phyloP scores from a whole-genome alignment of 2,329 filamentous ascomycete species.

The Arthrocladium fulminans region DNA sequence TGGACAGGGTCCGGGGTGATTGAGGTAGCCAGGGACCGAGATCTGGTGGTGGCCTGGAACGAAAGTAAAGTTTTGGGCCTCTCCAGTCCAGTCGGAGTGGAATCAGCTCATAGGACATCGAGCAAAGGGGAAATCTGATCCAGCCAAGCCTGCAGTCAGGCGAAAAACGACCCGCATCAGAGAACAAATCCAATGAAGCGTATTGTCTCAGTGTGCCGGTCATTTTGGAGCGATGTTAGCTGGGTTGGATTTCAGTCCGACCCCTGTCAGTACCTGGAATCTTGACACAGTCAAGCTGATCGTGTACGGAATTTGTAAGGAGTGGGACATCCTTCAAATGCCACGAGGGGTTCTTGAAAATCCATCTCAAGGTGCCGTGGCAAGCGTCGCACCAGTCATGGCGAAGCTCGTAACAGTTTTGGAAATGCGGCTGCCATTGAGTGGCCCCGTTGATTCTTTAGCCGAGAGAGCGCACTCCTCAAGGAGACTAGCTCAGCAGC shows the following conservation, averaged over 20 bases:
- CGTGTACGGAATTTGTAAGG: too few species aligned
- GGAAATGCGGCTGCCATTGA: constrained; percentile 1
- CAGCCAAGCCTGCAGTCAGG: background rate
- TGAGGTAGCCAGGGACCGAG: background rate
- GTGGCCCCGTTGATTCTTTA: background rate
- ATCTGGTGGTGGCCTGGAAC: background rate
- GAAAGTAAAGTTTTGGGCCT: background rate
- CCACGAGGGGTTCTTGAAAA: too few species aligned
- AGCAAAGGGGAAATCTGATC: background rate
- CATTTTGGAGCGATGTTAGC: background rate
- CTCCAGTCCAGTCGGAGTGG: background rate
- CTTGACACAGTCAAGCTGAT: background rate
- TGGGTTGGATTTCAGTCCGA: background rate
- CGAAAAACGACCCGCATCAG: background rate
- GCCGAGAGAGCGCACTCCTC: background rate
- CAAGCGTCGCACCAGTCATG: constrained; percentile 2
- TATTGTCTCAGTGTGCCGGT: background rate
- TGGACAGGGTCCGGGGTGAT: constrained; percentile 1
- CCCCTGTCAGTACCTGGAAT: background rate
- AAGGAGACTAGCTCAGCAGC: background rate
- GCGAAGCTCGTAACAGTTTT: background rate
- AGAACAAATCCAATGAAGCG: background rate
- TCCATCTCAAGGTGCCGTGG: background rate
- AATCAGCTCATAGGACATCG: background rate
- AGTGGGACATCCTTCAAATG: too few species aligned